Evolutionary conservation across 768 basidiomycete genomes (phyloP).

Genomic region (Gymnopilus dilepis): DNA sequence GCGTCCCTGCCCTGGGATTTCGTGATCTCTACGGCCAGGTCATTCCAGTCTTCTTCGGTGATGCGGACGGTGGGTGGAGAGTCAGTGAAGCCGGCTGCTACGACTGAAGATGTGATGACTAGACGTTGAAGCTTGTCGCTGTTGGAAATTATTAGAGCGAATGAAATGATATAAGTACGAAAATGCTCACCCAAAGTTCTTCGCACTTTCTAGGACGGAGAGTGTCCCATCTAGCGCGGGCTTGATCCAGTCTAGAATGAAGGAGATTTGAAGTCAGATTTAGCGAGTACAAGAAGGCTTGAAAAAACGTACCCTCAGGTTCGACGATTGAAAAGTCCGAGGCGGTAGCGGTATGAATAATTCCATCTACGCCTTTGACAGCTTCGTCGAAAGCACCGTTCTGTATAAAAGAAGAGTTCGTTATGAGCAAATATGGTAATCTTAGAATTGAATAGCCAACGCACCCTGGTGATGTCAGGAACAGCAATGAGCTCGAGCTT

Average conservation of each 20-base stretch:
- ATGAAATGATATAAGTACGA: not conserved
- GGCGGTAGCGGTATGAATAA: slow-evolving; percentile 73
- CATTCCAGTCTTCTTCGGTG: slow-evolving; percentile 65
- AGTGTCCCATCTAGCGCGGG: slow-evolving; percentile 77
- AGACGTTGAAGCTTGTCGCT: slow-evolving; percentile 55
- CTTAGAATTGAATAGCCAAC: not conserved
- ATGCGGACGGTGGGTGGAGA: slow-evolving; percentile 33
- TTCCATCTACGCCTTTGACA: slow-evolving; percentile 74
- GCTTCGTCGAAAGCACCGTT: slow-evolving; percentile 78
- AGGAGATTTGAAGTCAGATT: no score
- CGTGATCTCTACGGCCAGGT: slow-evolving; percentile 49
- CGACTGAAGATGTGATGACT: slow-evolving; percentile 66
- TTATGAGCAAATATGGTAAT: no score
- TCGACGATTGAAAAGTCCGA: slow-evolving; percentile 48
- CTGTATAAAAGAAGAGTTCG: slow-evolving; percentile 36
- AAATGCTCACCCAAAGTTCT: slow-evolving; percentile 24
- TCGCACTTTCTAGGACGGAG: slow-evolving; percentile 60
- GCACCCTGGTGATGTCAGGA: slow-evolving; percentile 58
- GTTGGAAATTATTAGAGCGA: no score
- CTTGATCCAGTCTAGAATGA: slow-evolving; percentile 55
- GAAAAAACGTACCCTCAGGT: slow-evolving; percentile 36
- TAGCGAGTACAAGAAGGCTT: not conserved
- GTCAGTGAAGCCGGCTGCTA: slow-evolving; percentile 43
- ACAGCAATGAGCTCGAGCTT: slow-evolving; percentile 69
- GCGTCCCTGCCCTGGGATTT: slow-evolving; percentile 56